Conservation (phyloP, 345 rosid species). For the Corchorus olitorius region DNA sequence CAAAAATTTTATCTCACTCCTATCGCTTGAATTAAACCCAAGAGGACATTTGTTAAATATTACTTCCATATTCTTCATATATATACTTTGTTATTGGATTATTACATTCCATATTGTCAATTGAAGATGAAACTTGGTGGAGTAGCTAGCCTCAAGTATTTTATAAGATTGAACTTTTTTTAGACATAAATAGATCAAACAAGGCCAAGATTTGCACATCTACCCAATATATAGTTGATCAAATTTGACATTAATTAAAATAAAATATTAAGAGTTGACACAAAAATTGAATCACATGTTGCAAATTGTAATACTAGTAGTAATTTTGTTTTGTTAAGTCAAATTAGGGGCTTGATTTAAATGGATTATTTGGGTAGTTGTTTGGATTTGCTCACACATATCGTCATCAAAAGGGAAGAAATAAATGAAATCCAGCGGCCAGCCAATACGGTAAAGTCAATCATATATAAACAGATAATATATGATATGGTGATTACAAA, state of each 20-base stretch:
- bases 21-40: background rate
- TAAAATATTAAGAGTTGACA: background rate
- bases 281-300: constrained; percentile 10
- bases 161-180: too few relatives aligned
- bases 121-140: background rate
- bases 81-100: too few relatives aligned
- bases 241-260: constrained; percentile 3
- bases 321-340: background rate
- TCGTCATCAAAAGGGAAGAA: constrained; percentile 4
- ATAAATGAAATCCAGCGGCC: background rate
- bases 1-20: background rate
- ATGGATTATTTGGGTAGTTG: background rate
- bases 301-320: background rate
- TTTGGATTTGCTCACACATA: too few relatives aligned
- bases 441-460: background rate
- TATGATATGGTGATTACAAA: background rate
- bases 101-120: background rate
- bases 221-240: background rate
- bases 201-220: too few relatives aligned
- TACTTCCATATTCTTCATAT: too few relatives aligned
- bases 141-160: background rate
- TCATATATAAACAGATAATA: background rate
- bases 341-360: background rate
- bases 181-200: too few relatives aligned
- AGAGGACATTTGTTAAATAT: background rate